Evolutionary conservation across 78 protist genomes (phyloP).

Genomic region (Planoprotostelium fungivorum): DNA sequence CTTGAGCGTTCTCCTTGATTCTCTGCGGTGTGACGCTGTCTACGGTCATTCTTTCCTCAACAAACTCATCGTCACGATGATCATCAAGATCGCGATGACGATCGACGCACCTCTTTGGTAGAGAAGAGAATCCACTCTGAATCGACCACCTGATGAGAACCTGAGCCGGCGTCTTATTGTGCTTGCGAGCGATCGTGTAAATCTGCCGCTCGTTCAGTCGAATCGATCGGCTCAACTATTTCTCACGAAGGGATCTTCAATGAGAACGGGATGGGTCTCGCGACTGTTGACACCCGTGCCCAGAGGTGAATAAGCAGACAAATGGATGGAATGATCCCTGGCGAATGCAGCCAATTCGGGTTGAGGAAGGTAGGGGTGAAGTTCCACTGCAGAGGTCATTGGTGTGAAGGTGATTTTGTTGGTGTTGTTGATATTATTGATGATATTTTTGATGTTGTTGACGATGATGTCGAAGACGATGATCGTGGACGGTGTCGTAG

Average conservation of each 20-base stretch:
- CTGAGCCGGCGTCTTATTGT: constrained; percentile 24
- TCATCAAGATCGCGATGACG: not conserved
- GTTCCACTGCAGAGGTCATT: constrained; percentile 55
- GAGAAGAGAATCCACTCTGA: constrained; percentile 18
- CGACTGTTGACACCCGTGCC: constrained; percentile 24
- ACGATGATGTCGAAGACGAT: no score
- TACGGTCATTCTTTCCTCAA: no score
- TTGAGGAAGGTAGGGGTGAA: constrained; percentile 69
- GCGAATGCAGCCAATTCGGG: constrained; percentile 21
- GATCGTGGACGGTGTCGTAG: no score
- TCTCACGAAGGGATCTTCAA: constrained; percentile 13
- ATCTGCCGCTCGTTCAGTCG: no score
- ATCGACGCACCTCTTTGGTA: constrained; percentile 24
- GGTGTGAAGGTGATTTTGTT: no score
- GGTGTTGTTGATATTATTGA: no score
- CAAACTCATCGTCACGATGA: no score
- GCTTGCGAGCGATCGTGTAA: constrained; percentile 1
- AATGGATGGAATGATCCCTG: constrained; percentile 13
- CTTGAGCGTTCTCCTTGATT: not conserved
- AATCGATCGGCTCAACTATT: no score
- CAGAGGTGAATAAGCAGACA: constrained; percentile 61
- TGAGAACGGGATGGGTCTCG: not conserved
- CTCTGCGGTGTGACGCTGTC: not conserved
- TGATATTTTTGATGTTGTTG: no score
- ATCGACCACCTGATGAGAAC: constrained; percentile 35